These are phyloP conservation scores for Irpex sp. DNA, from an alignment of 1,284 basidiomycete genomes.

Conservation along the genomic window DNA sequence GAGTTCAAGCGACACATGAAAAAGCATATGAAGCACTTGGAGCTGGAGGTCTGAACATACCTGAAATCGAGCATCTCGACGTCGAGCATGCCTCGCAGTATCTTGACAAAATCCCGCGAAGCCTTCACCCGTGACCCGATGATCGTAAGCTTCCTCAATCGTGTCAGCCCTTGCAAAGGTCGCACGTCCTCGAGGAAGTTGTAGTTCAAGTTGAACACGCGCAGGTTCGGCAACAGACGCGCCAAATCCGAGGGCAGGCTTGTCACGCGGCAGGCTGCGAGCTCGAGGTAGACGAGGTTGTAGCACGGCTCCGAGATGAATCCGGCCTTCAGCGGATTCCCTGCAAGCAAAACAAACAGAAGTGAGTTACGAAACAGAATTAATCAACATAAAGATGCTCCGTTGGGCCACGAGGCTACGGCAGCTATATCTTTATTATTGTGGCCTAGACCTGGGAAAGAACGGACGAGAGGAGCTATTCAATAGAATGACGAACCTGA, in stretches of 20 bases:
- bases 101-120: conserved; percentile 66
- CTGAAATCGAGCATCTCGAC: conserved; percentile 89
- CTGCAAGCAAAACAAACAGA: conserved; percentile 24
- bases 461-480: background rate
- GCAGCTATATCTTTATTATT: background rate
- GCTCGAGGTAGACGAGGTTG: conserved; percentile 90
- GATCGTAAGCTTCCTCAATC: conserved; percentile 79
- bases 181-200: conserved; percentile 82
- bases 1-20: background rate
- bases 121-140: conserved; percentile 81
- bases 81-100: conserved; percentile 68
- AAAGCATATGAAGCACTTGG: background rate
- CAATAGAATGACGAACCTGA: conserved; percentile 60
- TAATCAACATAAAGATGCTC: background rate
- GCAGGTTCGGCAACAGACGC: conserved; percentile 77
- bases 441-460: background rate
- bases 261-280: conserved; percentile 86
- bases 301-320: conserved; percentile 70
- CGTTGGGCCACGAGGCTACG: background rate
- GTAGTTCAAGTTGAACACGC: conserved; percentile 93
- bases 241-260: conserved; percentile 69
- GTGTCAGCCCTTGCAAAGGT: conserved; percentile 65
- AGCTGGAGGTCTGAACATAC: conserved; percentile 43
- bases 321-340: conserved; percentile 41
- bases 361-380: background rate